phyloP scores from a whole-genome alignment of 805 yeast genomes.

The Candida ortonii region DNA sequence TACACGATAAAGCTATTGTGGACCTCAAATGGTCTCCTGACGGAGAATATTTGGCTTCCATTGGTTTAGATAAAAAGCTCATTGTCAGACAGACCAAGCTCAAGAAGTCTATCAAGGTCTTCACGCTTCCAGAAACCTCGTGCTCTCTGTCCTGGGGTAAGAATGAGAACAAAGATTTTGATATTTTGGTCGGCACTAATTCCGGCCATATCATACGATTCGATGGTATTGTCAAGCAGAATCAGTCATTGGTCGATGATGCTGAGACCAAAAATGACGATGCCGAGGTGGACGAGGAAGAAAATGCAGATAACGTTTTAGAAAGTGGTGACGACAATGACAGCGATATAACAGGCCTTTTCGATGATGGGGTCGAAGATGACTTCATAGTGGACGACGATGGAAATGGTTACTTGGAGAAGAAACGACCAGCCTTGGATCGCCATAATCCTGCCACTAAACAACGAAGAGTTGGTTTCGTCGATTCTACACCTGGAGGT shows the following conservation, averaged over 20 bases:
- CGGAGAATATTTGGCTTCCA: slow-evolving; percentile 58
- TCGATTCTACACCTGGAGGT: slow-evolving; percentile 5
- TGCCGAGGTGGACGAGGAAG: slow-evolving; percentile 26
- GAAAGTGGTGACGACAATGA: slow-evolving; percentile 26
- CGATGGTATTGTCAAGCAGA: slow-evolving; percentile 14
- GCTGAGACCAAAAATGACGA: slow-evolving; percentile 25
- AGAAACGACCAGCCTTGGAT: slow-evolving; percentile 13
- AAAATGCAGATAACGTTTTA: slow-evolving; percentile 16
- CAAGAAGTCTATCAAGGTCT: slow-evolving; percentile 34
- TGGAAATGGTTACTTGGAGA: slow-evolving; percentile 38
- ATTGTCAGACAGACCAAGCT: slow-evolving; percentile 53
- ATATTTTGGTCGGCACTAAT: slow-evolving; percentile 41
- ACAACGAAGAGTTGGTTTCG: slow-evolving; percentile 6
- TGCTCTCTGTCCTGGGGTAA: slow-evolving; percentile 35
- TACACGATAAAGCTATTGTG: slow-evolving; percentile 36
- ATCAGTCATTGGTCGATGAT: slow-evolving; percentile 10
- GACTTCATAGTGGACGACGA: slow-evolving; percentile 67
- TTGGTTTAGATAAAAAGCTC: slow-evolving; percentile 49
- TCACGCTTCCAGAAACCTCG: slow-evolving; percentile 22
- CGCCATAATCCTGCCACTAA: slow-evolving; percentile 6
- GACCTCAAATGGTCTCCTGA: slow-evolving; percentile 61
- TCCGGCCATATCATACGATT: slow-evolving; percentile 38
- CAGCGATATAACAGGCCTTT: slow-evolving; percentile 32
- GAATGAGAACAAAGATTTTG: slow-evolving; percentile 13
- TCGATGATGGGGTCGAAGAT: slow-evolving; percentile 42